Conservation (phyloP, 306 rosid genomes). For the Hippophae gyantsensis region DNA sequence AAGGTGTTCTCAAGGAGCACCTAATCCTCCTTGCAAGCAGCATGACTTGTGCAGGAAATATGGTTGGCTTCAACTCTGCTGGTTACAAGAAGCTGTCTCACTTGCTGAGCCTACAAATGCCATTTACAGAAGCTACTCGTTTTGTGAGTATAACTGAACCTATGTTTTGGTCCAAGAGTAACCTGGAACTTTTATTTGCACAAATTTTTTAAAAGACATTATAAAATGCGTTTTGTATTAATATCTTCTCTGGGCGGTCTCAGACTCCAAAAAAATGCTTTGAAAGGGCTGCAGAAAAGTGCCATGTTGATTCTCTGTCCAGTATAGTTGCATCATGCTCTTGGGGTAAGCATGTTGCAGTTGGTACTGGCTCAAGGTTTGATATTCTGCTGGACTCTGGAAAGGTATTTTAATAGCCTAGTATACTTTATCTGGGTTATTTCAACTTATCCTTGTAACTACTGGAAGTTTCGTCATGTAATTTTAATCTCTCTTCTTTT, state of each 20-base stretch:
- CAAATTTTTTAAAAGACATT: too few relatives aligned
- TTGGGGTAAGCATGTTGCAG: constrained; percentile 89
- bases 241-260: constrained; percentile 14
- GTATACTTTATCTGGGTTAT: background rate
- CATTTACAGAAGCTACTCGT: constrained; percentile 89
- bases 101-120: constrained; percentile 65
- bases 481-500: constrained; percentile 12
- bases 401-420: constrained; percentile 36
- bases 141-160: constrained; percentile 44
- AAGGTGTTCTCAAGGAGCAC: constrained; percentile 95
- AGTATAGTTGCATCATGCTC: constrained; percentile 94
- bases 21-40: constrained; percentile 79
- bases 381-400: constrained; percentile 70
- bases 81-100: constrained; percentile 82
- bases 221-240: constrained; percentile 7
- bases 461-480: constrained; percentile 4
- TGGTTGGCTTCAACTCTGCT: constrained; percentile 77
- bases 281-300: constrained; percentile 86
- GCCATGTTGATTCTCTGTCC: constrained; percentile 63
- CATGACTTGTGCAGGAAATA: constrained; percentile 83
- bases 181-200: too few relatives aligned
- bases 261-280: constrained; percentile 89
- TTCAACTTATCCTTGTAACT: background rate
- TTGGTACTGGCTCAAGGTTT: constrained; percentile 89
- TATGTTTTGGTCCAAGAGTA: constrained; percentile 3